Conservation (phyloP, 345 rosid species). For the Jatropha curcas region DNA sequence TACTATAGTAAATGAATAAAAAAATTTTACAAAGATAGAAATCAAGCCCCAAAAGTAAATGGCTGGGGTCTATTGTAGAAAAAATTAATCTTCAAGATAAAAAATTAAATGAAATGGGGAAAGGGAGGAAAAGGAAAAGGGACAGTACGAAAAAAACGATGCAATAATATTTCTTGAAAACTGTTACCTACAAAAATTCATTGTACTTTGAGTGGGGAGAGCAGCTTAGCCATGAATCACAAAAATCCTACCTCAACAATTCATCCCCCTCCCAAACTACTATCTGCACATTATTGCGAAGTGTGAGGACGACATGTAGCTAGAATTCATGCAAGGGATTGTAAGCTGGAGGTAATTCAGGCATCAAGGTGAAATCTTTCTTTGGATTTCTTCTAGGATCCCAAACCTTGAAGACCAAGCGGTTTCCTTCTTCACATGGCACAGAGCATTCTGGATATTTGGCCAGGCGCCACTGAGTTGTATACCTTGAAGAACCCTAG, state of each 20-base stretch:
- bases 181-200: too few relatives aligned
- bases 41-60: too few relatives aligned
- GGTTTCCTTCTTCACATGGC: constrained; percentile 83
- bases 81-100: too few relatives aligned
- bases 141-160: too few relatives aligned
- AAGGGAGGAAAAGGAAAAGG: too few relatives aligned
- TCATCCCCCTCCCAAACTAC: constrained; percentile 93
- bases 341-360: constrained; percentile 96
- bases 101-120: too few relatives aligned
- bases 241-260: constrained; percentile 79
- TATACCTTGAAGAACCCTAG: constrained; percentile 94
- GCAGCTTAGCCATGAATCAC: too few relatives aligned
- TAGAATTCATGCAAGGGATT: constrained; percentile 98
- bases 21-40: too few relatives aligned
- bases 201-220: too few relatives aligned
- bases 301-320: constrained; percentile 87
- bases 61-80: too few relatives aligned
- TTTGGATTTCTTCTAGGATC: constrained; percentile 91
- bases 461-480: constrained; percentile 99
- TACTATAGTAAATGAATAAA: too few relatives aligned
- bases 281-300: constrained; percentile 83
- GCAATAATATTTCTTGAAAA: too few relatives aligned
- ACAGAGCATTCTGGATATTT: constrained; percentile 90
- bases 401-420: constrained; percentile 94
- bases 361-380: constrained; percentile 91